Base-by-base conservation (phyloP, 148 eudicot species). In the Nepenthes mirabilis region DNA sequence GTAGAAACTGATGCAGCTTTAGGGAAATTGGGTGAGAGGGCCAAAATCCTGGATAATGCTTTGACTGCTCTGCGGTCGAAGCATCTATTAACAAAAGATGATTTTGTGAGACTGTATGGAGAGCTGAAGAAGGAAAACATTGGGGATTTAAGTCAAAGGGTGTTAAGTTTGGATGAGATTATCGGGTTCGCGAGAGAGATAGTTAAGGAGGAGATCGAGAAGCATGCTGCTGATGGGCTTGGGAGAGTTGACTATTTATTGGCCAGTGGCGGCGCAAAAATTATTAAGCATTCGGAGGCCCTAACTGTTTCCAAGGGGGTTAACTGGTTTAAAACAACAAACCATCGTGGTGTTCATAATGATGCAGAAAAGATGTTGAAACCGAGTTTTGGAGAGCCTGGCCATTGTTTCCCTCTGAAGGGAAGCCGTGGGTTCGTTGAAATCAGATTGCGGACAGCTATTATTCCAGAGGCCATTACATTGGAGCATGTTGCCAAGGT, bases 381-480 rank as follows among this genome's bases (percentile, higher is more conserved):
- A 59, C 96, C 96, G 1, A 88, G 96, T 60, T 93, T 86, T 64
- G 96, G 95, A 43, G 89, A 89, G 72, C 96, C 99, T 51, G 99
- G 96, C 14, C 78, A 80, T 62, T 88, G 96, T 76, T 89, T 93
- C 52, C 76, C 99, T 2, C 64, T 93, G n/a, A 86, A 80, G 57
- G 97, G 99, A 43, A 74, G 74, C 58, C 69, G 61, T 71, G 99
- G 99, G 12, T 93, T 82, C 80, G 89, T 89, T 63, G 59, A 68
- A 50, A 77, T 93, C 34, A 77, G 64, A 72, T 82, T 93, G 36
- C 74, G 91, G 75, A 74, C 82, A 5, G 91, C 89, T 33, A 82
- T 93, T 59, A 66, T 86, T 62, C 96, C 96, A 0, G 91, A 88
- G 70, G 91, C 95, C 11, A 43, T 93, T 32, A 93, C 96, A 1